Conservation (phyloP, 1,284 basidiomycete species). For the Sanghuangporus weigelae region DNA sequence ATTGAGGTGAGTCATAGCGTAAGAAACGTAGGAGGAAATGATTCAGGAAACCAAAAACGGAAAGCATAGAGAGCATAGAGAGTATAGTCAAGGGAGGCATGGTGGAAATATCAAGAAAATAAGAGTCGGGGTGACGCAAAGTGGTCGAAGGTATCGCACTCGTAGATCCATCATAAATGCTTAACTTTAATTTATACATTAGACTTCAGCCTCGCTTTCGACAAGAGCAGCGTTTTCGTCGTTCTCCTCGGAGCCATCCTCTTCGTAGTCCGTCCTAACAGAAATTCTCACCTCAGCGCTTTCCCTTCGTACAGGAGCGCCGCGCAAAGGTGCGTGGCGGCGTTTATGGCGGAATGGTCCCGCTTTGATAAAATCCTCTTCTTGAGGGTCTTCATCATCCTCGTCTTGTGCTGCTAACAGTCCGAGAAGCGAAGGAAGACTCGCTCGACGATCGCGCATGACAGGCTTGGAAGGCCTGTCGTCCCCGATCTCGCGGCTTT, state of each 20-base stretch:
- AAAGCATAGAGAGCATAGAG: background rate
- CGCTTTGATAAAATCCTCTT: background rate
- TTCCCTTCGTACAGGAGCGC: background rate
- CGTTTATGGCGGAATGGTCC: background rate
- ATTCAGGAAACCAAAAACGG: background rate
- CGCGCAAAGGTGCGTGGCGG: background rate
- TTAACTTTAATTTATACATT: background rate
- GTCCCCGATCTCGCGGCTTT: conserved; percentile 6
- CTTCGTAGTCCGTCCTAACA: background rate
- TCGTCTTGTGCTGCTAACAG: background rate
- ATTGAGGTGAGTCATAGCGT: background rate
- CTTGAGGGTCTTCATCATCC: background rate
- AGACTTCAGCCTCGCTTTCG: conserved; percentile 9
- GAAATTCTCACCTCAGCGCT: background rate
- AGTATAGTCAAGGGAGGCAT: background rate
- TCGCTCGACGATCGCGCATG: background rate
- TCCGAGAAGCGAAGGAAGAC: background rate
- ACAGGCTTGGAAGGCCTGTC: background rate
- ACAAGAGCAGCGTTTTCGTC: background rate
- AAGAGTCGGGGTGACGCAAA: background rate
- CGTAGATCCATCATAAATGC: background rate
- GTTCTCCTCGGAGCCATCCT: background rate
- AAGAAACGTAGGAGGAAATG: background rate
- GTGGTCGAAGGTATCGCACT: conserved; percentile 4
- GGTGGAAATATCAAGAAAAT: background rate